phyloP scores from a whole-genome alignment of 768 basidiomycete genomes.

The Collybia sordida region DNA sequence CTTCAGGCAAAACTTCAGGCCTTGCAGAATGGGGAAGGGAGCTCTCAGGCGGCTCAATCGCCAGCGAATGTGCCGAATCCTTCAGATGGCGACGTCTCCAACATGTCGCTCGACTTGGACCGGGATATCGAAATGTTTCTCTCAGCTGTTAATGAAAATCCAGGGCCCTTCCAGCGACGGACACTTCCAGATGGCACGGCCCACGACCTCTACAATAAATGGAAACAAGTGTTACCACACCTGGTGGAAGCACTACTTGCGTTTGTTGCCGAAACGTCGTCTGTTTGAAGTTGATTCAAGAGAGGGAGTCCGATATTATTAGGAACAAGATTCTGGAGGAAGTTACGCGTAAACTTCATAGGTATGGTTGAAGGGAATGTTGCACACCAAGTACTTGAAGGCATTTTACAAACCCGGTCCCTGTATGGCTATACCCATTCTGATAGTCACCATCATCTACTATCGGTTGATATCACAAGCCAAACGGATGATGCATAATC shows the following conservation, averaged over 20 bases:
- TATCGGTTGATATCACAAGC: too few species aligned
- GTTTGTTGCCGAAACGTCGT: background rate
- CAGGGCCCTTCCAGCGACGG: background rate
- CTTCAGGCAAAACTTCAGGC: background rate
- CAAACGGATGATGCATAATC: too few species aligned
- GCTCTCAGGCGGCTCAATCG: background rate
- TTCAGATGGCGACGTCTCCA: background rate
- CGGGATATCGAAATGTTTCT: background rate
- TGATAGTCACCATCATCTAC: too few species aligned
- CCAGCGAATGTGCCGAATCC: background rate
- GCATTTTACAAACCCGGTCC: too few species aligned
- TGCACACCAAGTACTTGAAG: too few species aligned
- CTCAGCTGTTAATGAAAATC: background rate
- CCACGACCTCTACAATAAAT: background rate
- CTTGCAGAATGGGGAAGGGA: background rate
- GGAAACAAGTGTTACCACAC: constrained; percentile 2
- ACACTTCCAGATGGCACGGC: background rate
- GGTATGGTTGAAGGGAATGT: too few species aligned
- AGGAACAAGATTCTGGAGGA: too few species aligned
- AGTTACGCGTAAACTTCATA: too few species aligned
- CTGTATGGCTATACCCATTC: too few species aligned
- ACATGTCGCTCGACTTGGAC: background rate
- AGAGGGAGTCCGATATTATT: too few species aligned
- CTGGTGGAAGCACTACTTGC: constrained; percentile 2
- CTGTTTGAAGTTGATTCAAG: too few species aligned